Conservation (phyloP, 2,329 filamentous ascomycete genomes). For the Apiospora pterosperma region DNA sequence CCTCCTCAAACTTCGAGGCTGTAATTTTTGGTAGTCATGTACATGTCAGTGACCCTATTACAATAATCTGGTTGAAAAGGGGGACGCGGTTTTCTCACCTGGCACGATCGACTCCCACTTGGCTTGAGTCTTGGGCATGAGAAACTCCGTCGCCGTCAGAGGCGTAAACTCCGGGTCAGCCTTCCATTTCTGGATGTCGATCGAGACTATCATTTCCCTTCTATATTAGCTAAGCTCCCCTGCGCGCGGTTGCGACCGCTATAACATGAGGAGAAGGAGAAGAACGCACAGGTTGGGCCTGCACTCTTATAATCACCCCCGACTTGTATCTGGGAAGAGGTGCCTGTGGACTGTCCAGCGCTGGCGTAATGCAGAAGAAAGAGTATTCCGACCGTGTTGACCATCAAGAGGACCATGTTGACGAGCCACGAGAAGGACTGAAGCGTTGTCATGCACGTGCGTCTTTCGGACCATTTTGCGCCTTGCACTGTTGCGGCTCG, state of each 20-base stretch:
- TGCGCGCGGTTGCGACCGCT: too few species aligned
- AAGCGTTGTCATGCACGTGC: neutral
- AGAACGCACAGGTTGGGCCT: neutral
- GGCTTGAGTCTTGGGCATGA: slow-evolving; percentile 28
- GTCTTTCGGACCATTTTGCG: neutral
- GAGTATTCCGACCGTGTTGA: neutral
- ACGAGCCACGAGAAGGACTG: neutral
- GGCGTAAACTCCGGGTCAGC: slow-evolving; percentile 32
- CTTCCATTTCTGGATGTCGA: slow-evolving; percentile 29
- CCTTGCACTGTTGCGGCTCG: neutral
- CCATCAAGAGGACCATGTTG: neutral
- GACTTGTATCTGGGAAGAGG: neutral
- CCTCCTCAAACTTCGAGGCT: slow-evolving; percentile 32
- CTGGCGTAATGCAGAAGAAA: neutral
- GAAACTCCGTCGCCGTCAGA: slow-evolving; percentile 34
- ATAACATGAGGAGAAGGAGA: too few species aligned
- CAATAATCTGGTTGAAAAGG: neutral
- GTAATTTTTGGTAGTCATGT: neutral
- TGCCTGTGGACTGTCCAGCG: neutral
- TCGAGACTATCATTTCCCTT: slow-evolving; percentile 19
- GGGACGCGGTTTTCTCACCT: slow-evolving; percentile 13
- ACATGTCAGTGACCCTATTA: neutral
- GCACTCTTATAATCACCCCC: neutral
- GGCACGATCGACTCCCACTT: slow-evolving; percentile 36
- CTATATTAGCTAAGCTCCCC: neutral